Base-by-base conservation (phyloP, 306 rosid genomes). In the Chamaecrista fasciculata region DNA sequence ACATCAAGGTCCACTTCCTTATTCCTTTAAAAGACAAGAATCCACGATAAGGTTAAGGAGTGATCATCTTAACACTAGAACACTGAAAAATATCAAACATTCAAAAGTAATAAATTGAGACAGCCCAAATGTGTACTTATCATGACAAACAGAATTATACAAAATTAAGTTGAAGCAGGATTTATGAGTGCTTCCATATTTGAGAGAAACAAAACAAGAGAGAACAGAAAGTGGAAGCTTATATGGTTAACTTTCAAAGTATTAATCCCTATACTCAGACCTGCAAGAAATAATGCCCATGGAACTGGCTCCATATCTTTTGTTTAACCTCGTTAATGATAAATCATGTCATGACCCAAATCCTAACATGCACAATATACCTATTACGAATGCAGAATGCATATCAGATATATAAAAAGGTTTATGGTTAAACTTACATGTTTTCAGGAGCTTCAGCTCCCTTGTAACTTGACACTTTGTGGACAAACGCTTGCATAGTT, bases 381-480 rank as follows among this genome's bases (percentile, higher is more conserved):
- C 23, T 25, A 51, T 1, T 34, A 66, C 31, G 56, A 66, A 29
- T 2, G 56, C 7, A 59, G 62, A 24, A 31, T 62, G 78, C 59
- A 11, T 44, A 70, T 47, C 67, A 46, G 55, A 56, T 4, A 71
- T 48, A 37, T 52, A 58, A 73, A 59, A 47, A 37, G 44, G 52
- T 20, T 26, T 44, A 33, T 29, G 61, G 19, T 71, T 39, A 64
- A 19, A 62, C 88, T 52, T 71, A 91, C 97, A 96, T 85, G 85
- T 84, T 80, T 66, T 82, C 84, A 8, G 92, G 92, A 75, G 92
- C 88, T 80, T 95, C 96, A 58, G 91, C 99, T 65, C 99, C 97
- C 79, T 95, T 67, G 69, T 81, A 91, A 84, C 96, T 88, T 68
- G 96, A 95, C 76, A 95, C 72, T 72, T 77, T 87, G 51, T 80